phyloP scores from a whole-genome alignment of 345 rosid genomes.

The Euphorbia peplus region DNA sequence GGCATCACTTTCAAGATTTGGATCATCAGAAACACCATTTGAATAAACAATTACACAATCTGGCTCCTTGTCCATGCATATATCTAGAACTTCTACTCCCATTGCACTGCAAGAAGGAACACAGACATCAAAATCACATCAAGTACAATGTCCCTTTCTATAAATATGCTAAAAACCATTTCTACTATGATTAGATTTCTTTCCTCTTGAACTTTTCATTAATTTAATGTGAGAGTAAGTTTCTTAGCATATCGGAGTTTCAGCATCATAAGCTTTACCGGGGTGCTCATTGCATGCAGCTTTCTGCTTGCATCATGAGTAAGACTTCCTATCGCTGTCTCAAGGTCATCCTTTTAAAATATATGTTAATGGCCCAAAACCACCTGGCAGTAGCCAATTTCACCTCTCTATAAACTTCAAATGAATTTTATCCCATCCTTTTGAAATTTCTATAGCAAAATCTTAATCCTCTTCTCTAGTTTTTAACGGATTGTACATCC shows the following conservation, averaged over 20 bases:
- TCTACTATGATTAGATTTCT: neutral
- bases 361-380: conserved; percentile 14
- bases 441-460: neutral
- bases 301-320: neutral
- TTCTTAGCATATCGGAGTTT: neutral
- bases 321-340: neutral
- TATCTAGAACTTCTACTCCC: conserved; percentile 56
- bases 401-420: neutral
- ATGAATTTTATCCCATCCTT: neutral
- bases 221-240: neutral
- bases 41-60: conserved; percentile 52
- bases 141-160: neutral
- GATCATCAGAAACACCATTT: conserved; percentile 42
- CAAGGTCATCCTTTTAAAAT: neutral
- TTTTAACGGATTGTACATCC: neutral
- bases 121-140: conserved; percentile 8
- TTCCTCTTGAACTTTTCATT: neutral
- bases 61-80: conserved; percentile 81
- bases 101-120: conserved; percentile 34
- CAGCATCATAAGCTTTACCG: neutral
- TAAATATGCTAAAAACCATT: neutral
- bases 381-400: conserved; percentile 5
- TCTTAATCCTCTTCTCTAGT: neutral
- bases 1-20: conserved; percentile 40
- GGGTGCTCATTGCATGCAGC: neutral